These are phyloP conservation scores for Vanilla planifolia DNA, from an alignment of 106 monocot genomes.

Conservation along the genomic window DNA sequence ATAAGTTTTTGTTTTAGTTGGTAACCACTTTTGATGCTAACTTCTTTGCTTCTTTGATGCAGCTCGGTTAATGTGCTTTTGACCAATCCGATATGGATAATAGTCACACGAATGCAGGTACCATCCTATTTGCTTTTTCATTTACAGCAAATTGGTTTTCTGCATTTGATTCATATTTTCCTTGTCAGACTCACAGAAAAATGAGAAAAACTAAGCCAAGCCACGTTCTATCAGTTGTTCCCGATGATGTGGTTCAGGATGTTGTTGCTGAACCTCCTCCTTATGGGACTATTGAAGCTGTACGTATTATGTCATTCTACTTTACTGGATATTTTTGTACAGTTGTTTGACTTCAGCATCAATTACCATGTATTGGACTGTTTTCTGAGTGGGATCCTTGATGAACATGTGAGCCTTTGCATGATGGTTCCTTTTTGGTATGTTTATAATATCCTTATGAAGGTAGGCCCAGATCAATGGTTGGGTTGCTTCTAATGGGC, in stretches of 20 bases:
- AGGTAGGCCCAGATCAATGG: too few relatives aligned
- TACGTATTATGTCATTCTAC: conserved; percentile 25
- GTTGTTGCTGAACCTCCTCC: conserved; percentile 31
- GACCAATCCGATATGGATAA: conserved; percentile 96
- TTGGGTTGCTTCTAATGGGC: too few relatives aligned
- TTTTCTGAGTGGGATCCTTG: too few relatives aligned
- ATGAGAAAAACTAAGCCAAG: conserved; percentile 11
- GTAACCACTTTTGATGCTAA: neutral
- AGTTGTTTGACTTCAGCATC: too few relatives aligned
- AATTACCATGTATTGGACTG: too few relatives aligned
- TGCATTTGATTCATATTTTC: neutral
- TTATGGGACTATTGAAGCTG: conserved; percentile 58
- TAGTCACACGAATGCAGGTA: conserved; percentile 97
- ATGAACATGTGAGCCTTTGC: too few relatives aligned
- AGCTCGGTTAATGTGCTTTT: conserved; percentile 94
- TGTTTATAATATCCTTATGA: too few relatives aligned
- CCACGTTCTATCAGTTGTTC: conserved; percentile 13
- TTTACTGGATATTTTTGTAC: neutral
- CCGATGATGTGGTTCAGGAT: conserved; percentile 22
- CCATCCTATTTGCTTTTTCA: neutral
- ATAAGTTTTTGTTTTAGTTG: conserved; percentile 3
- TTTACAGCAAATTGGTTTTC: neutral
- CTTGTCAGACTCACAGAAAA: conserved; percentile 70
- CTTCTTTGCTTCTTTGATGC: conserved; percentile 17
- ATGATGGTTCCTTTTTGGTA: too few relatives aligned